Evolutionary conservation across 2,329 filamentous ascomycete genomes (phyloP), one percentile per base, ranked within the genome.

Genomic region (Trichoderma pleuroti): DNA sequence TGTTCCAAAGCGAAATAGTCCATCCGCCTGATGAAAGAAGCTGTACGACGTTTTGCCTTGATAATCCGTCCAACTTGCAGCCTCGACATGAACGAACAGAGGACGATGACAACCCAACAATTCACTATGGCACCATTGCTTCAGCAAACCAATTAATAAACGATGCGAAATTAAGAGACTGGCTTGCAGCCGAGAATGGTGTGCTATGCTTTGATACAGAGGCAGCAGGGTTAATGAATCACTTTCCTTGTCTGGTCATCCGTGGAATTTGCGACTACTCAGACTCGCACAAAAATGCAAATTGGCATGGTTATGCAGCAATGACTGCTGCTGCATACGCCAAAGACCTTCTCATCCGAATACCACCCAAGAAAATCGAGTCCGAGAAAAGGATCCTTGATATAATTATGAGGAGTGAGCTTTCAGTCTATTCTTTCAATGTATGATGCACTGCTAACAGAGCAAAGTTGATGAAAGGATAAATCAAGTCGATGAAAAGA

Each of bases 281-380:
- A 9, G 59, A 61, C 21, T 61, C 34, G 8, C 59, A 61, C 5
- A 63, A 63, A 26, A 16, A 21, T 21, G 2, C 82, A 1, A 21
- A 21, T 6, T 82, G 80, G 80, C 77, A 81, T 21, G 36, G 34
- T 0, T 81, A 80, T 72, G 81, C 81, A 0, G 79, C 81, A 1
- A 74, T 73, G 1, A 74, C 76, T 0, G 79, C 80, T 0, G 79
- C 79, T 0, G 78, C 76, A 10, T 77, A 72, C 36, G 75, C 73
- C 2, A 75, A 73, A 4, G 75, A 74, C 16, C 69, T 77, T 2
- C 67, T 77, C 0, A 2, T 5, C 0, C 52, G 63, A 24, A 73
- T 77, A n/a, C n/a, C 34, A 3, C 34, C 59, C 1, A 26, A 12
- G 14, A 36, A 26, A 36, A 16, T 61, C 16, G 59, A 39, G 21